Conservation (phyloP, 1,284 basidiomycete genomes). For the Erythrobasidium hasegawianum region DNA sequence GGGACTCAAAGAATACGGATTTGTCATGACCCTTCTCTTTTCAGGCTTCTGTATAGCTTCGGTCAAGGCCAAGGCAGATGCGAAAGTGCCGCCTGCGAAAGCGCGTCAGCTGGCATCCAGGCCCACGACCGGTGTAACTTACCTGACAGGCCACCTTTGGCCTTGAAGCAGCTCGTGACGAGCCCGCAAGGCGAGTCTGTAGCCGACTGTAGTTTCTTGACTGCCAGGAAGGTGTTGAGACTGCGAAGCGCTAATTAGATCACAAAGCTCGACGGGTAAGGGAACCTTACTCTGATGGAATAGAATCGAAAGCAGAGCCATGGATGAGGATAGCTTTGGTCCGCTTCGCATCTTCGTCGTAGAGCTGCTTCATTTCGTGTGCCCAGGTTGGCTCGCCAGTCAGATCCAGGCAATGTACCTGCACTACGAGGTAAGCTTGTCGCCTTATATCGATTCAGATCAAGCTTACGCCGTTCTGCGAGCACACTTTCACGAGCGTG, state of each 20-base stretch:
- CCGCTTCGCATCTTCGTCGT: constrained; percentile 34
- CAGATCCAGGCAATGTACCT: constrained; percentile 41
- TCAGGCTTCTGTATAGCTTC: constrained; percentile 22
- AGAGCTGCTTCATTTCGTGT: constrained; percentile 34
- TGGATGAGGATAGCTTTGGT: constrained; percentile 41
- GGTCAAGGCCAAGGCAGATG: constrained; percentile 34
- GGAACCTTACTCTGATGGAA: constrained; percentile 41
- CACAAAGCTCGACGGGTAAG: constrained; percentile 2
- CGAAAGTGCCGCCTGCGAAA: constrained; percentile 41
- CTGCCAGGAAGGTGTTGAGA: constrained; percentile 41
- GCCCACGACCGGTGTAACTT: too few relatives aligned
- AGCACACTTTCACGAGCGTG: constrained; percentile 40
- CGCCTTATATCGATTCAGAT: neutral
- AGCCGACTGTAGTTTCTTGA: constrained; percentile 39
- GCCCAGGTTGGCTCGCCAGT: constrained; percentile 42
- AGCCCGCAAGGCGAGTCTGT: constrained; percentile 36
- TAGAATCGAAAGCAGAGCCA: constrained; percentile 43
- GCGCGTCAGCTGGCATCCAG: too few relatives aligned
- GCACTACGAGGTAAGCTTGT: neutral
- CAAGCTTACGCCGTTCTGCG: constrained; percentile 37
- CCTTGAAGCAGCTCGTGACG: constrained; percentile 36
- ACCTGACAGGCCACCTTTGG: constrained; percentile 36
- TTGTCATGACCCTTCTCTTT: constrained; percentile 22
- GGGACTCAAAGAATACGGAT: constrained; percentile 39
- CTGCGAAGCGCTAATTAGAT: neutral